phyloP scores from a whole-genome alignment of 495 filamentous ascomycete genomes.

The Penicillium ucsense region DNA sequence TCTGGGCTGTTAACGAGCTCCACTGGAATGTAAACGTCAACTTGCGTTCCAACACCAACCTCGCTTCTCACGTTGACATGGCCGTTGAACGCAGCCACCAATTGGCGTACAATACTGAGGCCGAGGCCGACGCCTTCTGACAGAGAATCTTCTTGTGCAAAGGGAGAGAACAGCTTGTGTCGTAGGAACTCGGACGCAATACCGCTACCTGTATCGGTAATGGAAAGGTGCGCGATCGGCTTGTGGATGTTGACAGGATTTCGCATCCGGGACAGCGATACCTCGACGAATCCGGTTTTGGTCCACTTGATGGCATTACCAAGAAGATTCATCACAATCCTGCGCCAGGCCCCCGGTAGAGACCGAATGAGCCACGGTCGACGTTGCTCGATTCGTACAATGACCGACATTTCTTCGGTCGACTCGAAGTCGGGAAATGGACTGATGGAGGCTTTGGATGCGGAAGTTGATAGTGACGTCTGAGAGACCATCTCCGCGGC shows the following conservation, averaged over 20 bases:
- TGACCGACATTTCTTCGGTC: constrained; percentile 29
- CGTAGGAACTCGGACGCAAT: constrained; percentile 58
- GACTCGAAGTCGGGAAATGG: background rate
- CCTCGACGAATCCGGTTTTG: constrained; percentile 45
- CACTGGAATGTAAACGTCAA: constrained; percentile 44
- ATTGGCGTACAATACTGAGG: constrained; percentile 57
- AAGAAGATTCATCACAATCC: constrained; percentile 63
- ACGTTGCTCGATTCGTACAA: constrained; percentile 45
- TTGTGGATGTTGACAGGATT: constrained; percentile 7
- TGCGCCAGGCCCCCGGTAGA: constrained; percentile 51
- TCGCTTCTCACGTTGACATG: constrained; percentile 50
- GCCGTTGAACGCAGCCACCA: constrained; percentile 50
- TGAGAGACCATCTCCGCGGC: background rate
- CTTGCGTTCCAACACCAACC: constrained; percentile 47
- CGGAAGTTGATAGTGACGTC: background rate
- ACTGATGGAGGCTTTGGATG: background rate
- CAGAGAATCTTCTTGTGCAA: constrained; percentile 59
- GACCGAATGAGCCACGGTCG: constrained; percentile 45
- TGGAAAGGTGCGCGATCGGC: constrained; percentile 29
- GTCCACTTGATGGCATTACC: constrained; percentile 68
- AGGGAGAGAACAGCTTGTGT: constrained; percentile 57
- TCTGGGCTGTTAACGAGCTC: constrained; percentile 16
- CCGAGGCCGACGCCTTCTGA: constrained; percentile 60
- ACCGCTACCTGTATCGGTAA: constrained; percentile 60
- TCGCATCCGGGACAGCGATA: constrained; percentile 36